phyloP scores from a whole-genome alignment of 495 filamentous ascomycete species.

The Neurospora sp. region DNA sequence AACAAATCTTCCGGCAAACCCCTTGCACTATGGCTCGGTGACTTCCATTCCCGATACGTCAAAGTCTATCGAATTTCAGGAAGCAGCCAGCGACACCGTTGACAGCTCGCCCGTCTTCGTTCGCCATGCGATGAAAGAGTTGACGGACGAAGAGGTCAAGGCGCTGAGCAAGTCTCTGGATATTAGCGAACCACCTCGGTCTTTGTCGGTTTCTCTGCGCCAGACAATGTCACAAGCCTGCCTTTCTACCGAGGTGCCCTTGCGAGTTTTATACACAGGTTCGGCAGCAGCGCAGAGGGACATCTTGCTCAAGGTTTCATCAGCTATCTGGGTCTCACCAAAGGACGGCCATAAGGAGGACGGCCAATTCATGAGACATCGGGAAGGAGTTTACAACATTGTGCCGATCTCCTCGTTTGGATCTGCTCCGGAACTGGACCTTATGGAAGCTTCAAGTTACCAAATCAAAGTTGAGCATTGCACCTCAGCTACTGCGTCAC shows the following conservation, averaged over 20 bases:
- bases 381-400: constrained; percentile 50
- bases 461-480: constrained; percentile 71
- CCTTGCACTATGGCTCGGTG: constrained; percentile 24
- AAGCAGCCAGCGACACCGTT: constrained; percentile 33
- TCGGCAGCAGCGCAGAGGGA: constrained; percentile 51
- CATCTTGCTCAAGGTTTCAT: constrained; percentile 67
- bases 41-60: constrained; percentile 7
- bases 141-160: constrained; percentile 42
- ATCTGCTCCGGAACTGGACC: constrained; percentile 58
- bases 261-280: constrained; percentile 62
- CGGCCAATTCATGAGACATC: constrained; percentile 10
- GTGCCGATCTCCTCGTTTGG: constrained; percentile 66
- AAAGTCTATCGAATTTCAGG: constrained; percentile 49
- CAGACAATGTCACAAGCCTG: constrained; percentile 62
- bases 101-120: constrained; percentile 44
- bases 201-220: constrained; percentile 49
- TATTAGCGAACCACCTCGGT: constrained; percentile 22
- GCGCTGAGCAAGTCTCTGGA: constrained; percentile 34
- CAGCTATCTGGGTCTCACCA: constrained; percentile 44
- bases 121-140: constrained; percentile 53
- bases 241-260: constrained; percentile 54
- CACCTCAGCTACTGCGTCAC: constrained; percentile 31
- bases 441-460: constrained; percentile 55
- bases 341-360: constrained; percentile 13
- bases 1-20: constrained; percentile 24